Evolutionary conservation across 108 stramenopile genomes (phyloP), one percentile per base, ranked within the genome.

Genomic region (Schizochytrium sp.): DNA sequence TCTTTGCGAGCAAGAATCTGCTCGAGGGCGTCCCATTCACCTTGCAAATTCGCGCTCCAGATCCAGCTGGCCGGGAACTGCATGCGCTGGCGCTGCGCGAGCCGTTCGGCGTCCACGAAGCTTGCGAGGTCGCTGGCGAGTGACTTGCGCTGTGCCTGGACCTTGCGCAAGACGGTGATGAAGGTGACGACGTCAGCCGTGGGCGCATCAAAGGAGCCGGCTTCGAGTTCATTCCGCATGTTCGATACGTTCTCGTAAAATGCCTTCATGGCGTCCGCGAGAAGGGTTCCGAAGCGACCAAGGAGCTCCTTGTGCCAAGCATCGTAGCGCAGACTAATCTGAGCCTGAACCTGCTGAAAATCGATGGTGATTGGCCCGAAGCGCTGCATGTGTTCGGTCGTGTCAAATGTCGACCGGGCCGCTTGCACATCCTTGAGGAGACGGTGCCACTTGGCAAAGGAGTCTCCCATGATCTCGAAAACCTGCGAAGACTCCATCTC

Each of bases 291-390:
- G 92, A 97, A 98, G 58, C 94, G 93, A 4, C 93, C 92, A 72
- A 98, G 97, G 29, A 98, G 89, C 87, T 98, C 97, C 92, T 96
- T 97, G 83, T 98, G 98, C 98, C 98, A 99, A 5, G 97, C 97
- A 90, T 99, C 98, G 90, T 97, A 98, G 89, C 98, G 98, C 69
- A 98, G 91, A 76, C 97, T 98, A 47, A 99, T 96, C 91, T 97
- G 96, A 4, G 95, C 93, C 83, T 96, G 96, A 14, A 97, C 98
- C 89, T 97, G 97, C 89, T 94, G 93, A 90, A 96, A 98, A 76
- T 92, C 94, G n/a, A 99, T 95, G 21, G 89, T 87, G 28, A 99
- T 93, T 0, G 97, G 97, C 3, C 98, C 98, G 89, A 98, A 97
- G 72, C 93, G 92, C 44, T 93, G 88, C 14, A 94, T 91, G 25